phyloP scores from a whole-genome alignment of 1,284 basidiomycete species.

The Ceratobasidium sp. region DNA sequence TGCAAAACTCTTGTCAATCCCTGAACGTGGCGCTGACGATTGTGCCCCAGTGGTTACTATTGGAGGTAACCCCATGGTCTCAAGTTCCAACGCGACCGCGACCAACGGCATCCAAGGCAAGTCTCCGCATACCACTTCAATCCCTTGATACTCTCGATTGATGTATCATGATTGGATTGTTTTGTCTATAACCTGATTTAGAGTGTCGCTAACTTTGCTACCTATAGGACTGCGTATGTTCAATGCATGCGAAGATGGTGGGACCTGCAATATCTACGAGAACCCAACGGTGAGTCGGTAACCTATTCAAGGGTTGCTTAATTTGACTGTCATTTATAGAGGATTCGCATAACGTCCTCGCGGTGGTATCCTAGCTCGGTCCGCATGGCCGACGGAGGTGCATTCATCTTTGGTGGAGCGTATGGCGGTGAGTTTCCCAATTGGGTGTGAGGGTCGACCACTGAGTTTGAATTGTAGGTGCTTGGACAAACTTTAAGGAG shows the following conservation, averaged over 20 bases:
- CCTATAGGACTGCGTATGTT: slow-evolving; percentile 71
- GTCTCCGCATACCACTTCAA: too few relatives aligned
- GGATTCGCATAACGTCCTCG: slow-evolving; percentile 77
- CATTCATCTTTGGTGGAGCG: slow-evolving; percentile 84
- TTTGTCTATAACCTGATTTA: too few relatives aligned
- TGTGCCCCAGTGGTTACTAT: slow-evolving; percentile 67
- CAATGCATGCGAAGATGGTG: slow-evolving; percentile 68
- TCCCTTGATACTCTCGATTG: too few relatives aligned
- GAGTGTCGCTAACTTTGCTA: too few relatives aligned
- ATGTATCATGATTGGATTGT: too few relatives aligned
- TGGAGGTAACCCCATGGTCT: slow-evolving; percentile 79
- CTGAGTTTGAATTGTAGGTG: too few relatives aligned
- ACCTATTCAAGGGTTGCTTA: background rate
- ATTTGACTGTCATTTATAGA: slow-evolving; percentile 42
- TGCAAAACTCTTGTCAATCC: background rate
- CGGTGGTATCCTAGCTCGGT: slow-evolving; percentile 83
- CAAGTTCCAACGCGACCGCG: background rate
- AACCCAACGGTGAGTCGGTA: slow-evolving; percentile 59
- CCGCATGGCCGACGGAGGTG: slow-evolving; percentile 78
- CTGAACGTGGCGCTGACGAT: slow-evolving; percentile 6
- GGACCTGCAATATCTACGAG: slow-evolving; percentile 73
- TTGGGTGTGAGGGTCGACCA: too few relatives aligned
- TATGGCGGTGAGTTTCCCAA: slow-evolving; percentile 66
- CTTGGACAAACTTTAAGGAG: slow-evolving; percentile 84
- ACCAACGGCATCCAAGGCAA: slow-evolving; percentile 51